Evolutionary conservation across 352 stramenopile species (phyloP).

Genomic region (Globisporangium rhizosaccharum): DNA sequence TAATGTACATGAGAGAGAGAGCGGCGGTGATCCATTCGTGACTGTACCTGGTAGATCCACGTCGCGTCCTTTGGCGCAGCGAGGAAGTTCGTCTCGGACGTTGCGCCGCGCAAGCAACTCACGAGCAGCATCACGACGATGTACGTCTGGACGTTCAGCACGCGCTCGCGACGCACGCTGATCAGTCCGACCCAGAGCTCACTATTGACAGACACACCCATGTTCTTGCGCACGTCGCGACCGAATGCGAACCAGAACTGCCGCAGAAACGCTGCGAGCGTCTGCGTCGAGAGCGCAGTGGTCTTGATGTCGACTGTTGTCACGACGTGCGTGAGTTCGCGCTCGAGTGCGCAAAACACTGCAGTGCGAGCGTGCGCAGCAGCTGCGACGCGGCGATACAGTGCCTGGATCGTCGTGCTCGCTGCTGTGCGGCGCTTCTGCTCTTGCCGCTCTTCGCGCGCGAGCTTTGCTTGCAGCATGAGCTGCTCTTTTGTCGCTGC

Average conservation of each 20-base stretch:
- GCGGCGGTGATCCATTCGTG: too few species aligned
- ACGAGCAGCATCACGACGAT: slow-evolving; percentile 56
- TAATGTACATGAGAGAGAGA: background rate
- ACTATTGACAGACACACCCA: background rate
- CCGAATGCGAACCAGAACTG: slow-evolving; percentile 43
- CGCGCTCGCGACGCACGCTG: slow-evolving; percentile 8
- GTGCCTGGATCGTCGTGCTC: slow-evolving; percentile 44
- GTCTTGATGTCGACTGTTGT: slow-evolving; percentile 25
- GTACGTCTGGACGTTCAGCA: slow-evolving; percentile 52
- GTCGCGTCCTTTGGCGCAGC: slow-evolving; percentile 22
- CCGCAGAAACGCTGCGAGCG: slow-evolving; percentile 27
- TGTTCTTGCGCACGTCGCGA: slow-evolving; percentile 6
- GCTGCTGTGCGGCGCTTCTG: slow-evolving; percentile 35
- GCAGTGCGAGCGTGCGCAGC: slow-evolving; percentile 18
- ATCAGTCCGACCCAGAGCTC: slow-evolving; percentile 5
- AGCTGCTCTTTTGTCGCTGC: slow-evolving; percentile 38
- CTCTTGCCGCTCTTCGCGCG: slow-evolving; percentile 46
- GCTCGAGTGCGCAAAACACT: slow-evolving; percentile 38
- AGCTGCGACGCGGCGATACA: slow-evolving; percentile 28
- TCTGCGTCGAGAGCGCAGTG: slow-evolving; percentile 16
- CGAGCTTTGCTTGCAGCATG: slow-evolving; percentile 45
- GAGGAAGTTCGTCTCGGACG: slow-evolving; percentile 19
- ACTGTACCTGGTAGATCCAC: slow-evolving; percentile 38
- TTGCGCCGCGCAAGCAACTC: slow-evolving; percentile 31
- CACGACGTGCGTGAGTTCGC: slow-evolving; percentile 29